These are phyloP conservation scores for Acanthamoeba culbertsoni DNA, from an alignment of 208 protist genomes.

Conservation along the genomic window DNA sequence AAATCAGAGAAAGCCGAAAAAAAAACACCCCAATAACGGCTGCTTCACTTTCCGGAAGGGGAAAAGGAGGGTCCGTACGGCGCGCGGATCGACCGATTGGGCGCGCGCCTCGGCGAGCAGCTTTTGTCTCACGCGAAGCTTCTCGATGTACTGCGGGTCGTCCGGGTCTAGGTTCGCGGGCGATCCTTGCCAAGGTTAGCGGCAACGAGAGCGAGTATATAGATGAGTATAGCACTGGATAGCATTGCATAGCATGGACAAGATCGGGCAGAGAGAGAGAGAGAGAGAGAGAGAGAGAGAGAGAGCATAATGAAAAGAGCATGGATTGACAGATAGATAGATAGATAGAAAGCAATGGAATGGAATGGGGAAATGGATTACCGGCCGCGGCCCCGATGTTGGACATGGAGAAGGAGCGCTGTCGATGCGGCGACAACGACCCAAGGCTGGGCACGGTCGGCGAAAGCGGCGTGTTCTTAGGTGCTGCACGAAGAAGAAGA, in stretches of 20 bases:
- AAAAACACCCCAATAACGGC: background rate
- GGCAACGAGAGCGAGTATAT: background rate
- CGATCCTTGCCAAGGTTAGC: background rate
- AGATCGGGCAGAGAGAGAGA: background rate
- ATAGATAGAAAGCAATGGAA: background rate
- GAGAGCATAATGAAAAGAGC: too few relatives aligned
- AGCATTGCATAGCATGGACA: background rate
- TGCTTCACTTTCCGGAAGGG: too few relatives aligned
- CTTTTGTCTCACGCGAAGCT: background rate
- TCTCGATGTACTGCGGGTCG: slow-evolving; percentile 6
- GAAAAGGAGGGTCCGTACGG: background rate
- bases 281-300: background rate
- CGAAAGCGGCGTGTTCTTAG: too few relatives aligned
- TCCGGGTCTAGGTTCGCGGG: background rate
- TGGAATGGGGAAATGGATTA: background rate
- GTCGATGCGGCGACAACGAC: background rate
- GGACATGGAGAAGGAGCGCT: background rate
- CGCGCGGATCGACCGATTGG: background rate
- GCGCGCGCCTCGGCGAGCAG: background rate
- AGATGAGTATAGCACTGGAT: too few relatives aligned
- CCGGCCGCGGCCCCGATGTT: background rate
- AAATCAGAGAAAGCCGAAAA: background rate
- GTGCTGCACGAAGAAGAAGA: too few relatives aligned
- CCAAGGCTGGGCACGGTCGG: too few relatives aligned
- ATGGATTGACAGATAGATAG: background rate